Percentiles rank a stretch among this genome's conserved stretches.
Conservation (phyloP, 768 basidiomycete genomes). For the Sarcodon sp. region DNA sequence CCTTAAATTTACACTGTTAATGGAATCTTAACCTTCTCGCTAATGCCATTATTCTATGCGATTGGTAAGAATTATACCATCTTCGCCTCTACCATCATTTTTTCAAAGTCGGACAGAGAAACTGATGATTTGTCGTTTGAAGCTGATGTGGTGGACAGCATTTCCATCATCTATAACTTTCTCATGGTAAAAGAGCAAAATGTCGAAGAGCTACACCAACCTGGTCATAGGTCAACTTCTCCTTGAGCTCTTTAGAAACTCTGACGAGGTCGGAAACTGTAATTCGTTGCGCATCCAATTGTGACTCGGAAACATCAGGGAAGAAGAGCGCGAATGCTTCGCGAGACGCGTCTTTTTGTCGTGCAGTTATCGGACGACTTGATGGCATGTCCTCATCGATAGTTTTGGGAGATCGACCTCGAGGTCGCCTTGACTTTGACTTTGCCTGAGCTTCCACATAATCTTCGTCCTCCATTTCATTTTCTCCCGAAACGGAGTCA, state of each 20-base stretch:
- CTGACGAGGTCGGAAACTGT: slow-evolving; percentile 54
- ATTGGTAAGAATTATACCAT: slow-evolving; percentile 22
- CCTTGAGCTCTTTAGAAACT: slow-evolving; percentile 49
- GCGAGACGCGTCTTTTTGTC: slow-evolving; percentile 41
- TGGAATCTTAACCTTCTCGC: too few relatives aligned
- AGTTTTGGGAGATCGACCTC: not conserved
- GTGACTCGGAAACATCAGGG: slow-evolving; percentile 32
- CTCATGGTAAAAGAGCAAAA: slow-evolving; percentile 1
- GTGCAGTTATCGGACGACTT: slow-evolving; percentile 23
- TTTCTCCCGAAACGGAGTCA: slow-evolving; percentile 17
- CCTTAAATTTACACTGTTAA: too few relatives aligned
- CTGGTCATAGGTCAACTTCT: slow-evolving; percentile 65
- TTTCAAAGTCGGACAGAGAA: slow-evolving; percentile 54
- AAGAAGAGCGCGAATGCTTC: slow-evolving; percentile 67
- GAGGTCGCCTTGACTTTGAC: not conserved
- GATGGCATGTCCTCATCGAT: not conserved
- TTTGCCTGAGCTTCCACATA: slow-evolving; percentile 2
- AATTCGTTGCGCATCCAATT: slow-evolving; percentile 39
- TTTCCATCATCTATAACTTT: slow-evolving; percentile 51
- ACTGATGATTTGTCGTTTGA: slow-evolving; percentile 52
- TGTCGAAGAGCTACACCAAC: slow-evolving; percentile 22
- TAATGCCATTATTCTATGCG: not conserved
- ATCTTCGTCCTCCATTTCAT: slow-evolving; percentile 15
- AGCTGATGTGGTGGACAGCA: slow-evolving; percentile 67
- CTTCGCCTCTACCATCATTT: slow-evolving; percentile 58